Evolutionary conservation across 2,329 filamentous ascomycete species (phyloP), one percentile per base, ranked within the genome.

Genomic region (Pseudogymnoascus sp.): DNA sequence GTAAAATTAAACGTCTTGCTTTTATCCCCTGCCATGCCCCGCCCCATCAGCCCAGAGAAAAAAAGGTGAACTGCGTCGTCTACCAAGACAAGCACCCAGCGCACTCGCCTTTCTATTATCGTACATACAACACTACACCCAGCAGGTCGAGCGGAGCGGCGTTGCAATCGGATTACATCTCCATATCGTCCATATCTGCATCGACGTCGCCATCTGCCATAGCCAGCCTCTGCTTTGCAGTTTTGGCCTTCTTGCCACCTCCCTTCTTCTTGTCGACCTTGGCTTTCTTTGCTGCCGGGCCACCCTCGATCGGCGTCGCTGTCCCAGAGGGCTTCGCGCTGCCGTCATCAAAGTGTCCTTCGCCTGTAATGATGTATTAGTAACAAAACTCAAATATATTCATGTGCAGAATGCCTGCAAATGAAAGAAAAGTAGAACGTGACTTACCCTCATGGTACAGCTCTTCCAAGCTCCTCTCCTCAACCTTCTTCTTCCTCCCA

Each of bases 371-470:
- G 23, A 5, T 38, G 66, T 47, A 70, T 82, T 73, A 77, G 73
- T 66, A 67, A 25, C 60, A 63, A 40, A 64, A 38, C 37, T 61
- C 21, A 59, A 63, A 70, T 60, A 69, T 65, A 33, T 18, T n/a
- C 14, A 18, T 11, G 3, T 33, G 28, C 25, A 33, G 14, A 31
- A 38, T 1, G n/a, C n/a, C 14, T n/a, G 47, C 60, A 62, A 33
- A 8, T 5, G 23, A 47, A 62, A 38, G 7, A 3, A 23, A 42
- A 33, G n/a, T 33, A 18, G 47, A 33, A 5, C 65, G n/a, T 4
- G 62, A 78, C 90, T 86, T 75, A 96, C 94, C 94, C 82, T 99
- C 94, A 75, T 99, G 94, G 78, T 99, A 99, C 90, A 99, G 92
- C 73, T 97, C 93, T 75, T 97, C 94, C 76, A 97, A 78, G 71